phyloP scores from a whole-genome alignment of 2,329 filamentous ascomycete species.

The Aureobasidium sp. region DNA sequence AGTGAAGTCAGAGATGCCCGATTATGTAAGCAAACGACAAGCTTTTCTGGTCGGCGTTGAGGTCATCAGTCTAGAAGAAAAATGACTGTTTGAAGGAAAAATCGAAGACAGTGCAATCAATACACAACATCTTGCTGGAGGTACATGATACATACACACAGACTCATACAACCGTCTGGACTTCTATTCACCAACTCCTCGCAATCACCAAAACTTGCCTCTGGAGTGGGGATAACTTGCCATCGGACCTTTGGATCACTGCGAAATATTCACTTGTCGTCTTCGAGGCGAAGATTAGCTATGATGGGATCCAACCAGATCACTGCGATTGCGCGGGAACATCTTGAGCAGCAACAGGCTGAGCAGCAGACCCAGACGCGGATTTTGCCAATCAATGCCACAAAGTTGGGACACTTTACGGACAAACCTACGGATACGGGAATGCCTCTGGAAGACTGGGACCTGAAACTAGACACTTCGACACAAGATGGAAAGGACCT shows the following conservation, averaged over 20 bases:
- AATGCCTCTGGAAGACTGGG: slow-evolving; percentile 32
- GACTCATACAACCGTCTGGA: not conserved
- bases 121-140: not conserved
- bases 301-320: not conserved
- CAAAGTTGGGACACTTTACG: slow-evolving; percentile 34
- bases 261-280: not conserved
- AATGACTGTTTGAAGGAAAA: not conserved
- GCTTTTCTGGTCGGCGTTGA: slow-evolving; percentile 1
- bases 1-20: not conserved
- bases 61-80: slow-evolving; percentile 5
- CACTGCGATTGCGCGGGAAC: not conserved
- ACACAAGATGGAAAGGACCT: slow-evolving; percentile 48
- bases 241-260: not conserved
- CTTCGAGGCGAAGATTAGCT: not conserved
- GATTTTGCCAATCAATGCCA: slow-evolving; percentile 36
- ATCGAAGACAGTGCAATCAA: not conserved
- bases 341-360: not conserved
- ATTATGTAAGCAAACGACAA: slow-evolving; percentile 6
- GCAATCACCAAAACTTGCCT: not conserved
- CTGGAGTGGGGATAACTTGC: not conserved
- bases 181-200: not conserved
- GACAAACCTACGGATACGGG: slow-evolving; percentile 7
- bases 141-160: not conserved
- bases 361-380: slow-evolving; percentile 22
- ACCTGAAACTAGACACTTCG: slow-evolving; percentile 23